Evolutionary conservation across 495 filamentous ascomycete genomes (phyloP).

Genomic region (Penicillium robsamsonii): DNA sequence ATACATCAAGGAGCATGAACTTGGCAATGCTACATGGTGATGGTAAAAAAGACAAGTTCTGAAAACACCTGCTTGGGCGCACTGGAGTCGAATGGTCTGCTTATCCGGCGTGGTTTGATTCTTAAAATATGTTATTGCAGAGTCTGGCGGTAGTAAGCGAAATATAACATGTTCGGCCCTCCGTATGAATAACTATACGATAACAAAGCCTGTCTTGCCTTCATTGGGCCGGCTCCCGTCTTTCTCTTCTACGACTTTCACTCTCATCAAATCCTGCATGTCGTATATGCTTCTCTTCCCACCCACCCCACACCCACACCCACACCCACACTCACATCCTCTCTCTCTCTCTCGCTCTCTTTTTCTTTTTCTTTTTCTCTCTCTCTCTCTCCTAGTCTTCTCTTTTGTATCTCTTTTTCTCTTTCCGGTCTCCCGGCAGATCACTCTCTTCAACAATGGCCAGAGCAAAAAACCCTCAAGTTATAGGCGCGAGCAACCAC

Average conservation of each 20-base stretch:
- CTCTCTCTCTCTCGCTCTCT: no score
- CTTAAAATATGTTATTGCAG: conserved; percentile 2
- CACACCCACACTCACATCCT: no score
- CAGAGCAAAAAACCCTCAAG: no score
- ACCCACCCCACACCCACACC: no score
- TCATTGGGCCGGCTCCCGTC: no score
- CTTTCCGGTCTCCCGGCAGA: no score
- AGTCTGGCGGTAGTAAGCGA: background rate
- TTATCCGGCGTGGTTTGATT: conserved; percentile 9
- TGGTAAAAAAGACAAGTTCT: background rate
- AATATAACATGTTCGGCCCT: conserved; percentile 4
- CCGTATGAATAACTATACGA: background rate
- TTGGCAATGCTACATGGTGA: conserved; percentile 63
- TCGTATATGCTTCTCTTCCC: background rate
- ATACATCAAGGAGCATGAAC: conserved; percentile 84
- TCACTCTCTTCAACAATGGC: no score
- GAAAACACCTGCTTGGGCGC: conserved; percentile 20
- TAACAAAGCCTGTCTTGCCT: background rate
- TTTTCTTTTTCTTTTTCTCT: no score
- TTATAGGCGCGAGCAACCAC: no score
- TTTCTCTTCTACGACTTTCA: background rate
- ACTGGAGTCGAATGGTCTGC: conserved; percentile 24
- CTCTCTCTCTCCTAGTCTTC: no score
- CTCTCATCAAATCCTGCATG: background rate
- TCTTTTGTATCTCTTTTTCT: no score